Percentiles rank a stretch among this genome's conserved stretches.
phyloP scores from a whole-genome alignment of 129 eudicot species.

The Flaveria ramosissima region DNA sequence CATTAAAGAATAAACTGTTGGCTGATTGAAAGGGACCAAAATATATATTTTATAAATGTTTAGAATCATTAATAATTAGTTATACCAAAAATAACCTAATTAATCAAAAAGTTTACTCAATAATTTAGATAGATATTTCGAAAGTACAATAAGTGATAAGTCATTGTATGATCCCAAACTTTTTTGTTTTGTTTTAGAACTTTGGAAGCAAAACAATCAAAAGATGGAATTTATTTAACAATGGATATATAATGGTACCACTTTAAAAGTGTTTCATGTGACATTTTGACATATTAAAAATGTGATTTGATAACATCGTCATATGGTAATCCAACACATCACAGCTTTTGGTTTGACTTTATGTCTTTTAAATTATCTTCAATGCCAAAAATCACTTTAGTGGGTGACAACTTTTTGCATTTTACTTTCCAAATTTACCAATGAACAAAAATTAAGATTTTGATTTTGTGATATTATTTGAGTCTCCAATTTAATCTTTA shows the following conservation, averaged over 20 bases:
- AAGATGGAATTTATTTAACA: constrained; percentile 12
- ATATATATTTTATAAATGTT: no score
- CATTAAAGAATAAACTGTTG: background rate
- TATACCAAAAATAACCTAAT: background rate
- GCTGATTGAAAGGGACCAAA: background rate
- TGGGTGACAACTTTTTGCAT: constrained; percentile 28
- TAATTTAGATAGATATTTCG: constrained; percentile 3
- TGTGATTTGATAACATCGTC: constrained; percentile 30
- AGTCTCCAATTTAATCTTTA: background rate
- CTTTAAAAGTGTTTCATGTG: constrained; percentile 9
- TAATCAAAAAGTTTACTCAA: background rate
- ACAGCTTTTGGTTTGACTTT: constrained; percentile 35
- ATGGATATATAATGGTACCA: constrained; percentile 10
- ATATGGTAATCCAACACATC: constrained; percentile 38
- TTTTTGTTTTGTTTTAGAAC: constrained; percentile 1
- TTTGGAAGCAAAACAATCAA: background rate
- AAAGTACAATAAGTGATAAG: constrained; percentile 2
- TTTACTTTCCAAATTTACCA: constrained; percentile 1
- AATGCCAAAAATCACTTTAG: constrained; percentile 23
- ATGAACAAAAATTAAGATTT: background rate
- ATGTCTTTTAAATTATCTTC: constrained; percentile 15
- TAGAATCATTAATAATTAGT: background rate
- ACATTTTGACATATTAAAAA: constrained; percentile 18
- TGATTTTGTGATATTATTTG: no score
- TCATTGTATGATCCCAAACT: constrained; percentile 11